Base-by-base conservation (phyloP, 1,284 basidiomycete species). In the Takashimella tepidaria region DNA sequence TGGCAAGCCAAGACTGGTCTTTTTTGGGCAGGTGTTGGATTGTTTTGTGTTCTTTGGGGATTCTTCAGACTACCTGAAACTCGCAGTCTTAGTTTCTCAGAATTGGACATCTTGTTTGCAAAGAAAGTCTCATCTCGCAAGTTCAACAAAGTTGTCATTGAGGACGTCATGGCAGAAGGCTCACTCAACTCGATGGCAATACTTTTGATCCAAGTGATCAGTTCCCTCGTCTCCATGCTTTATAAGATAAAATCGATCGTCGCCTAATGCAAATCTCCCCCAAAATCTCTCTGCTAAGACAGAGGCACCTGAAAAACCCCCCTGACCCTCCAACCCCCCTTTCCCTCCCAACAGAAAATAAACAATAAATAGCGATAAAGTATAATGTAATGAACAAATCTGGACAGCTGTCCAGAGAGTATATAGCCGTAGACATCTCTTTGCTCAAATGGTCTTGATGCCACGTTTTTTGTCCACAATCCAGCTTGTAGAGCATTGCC, bases 1-100 rank as follows among this genome's bases (percentile, higher is more conserved):
- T 75, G 73, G 71, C 74, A 75, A 2, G 66, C 68, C 1, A 75
- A 76, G 60, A 57, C 59, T 24, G 77, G 70, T 22, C 60, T 76
- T 45, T 74, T 78, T 51, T 58, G 20, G 40, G 25, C 48, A 19
- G 68, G 64, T 11, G 54, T 58, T n/a, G 56, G 59, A 13, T 19
- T 55, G 47, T 22, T 69, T 23, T 59, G 58, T 53, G 50, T 64
- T 47, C 26, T 69, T 50, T 53, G 48, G 56, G 53, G 50, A 37
- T 66, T 47, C 27, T 62, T 62, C 58, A 47, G 60, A 11, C 51
- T 74, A 2, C 74, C 75, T 24, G 75, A 77, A 54, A 62, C 75
- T 21, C 63, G 61, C 47, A 69, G 63, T 23, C 57, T 31, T 24
- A 47, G 44, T 21, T 52, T 41, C 37, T 16, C 10, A 3, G 68